Base-by-base conservation (phyloP, 495 filamentous ascomycete genomes). In the Hypomontagnella submonticulosa region DNA sequence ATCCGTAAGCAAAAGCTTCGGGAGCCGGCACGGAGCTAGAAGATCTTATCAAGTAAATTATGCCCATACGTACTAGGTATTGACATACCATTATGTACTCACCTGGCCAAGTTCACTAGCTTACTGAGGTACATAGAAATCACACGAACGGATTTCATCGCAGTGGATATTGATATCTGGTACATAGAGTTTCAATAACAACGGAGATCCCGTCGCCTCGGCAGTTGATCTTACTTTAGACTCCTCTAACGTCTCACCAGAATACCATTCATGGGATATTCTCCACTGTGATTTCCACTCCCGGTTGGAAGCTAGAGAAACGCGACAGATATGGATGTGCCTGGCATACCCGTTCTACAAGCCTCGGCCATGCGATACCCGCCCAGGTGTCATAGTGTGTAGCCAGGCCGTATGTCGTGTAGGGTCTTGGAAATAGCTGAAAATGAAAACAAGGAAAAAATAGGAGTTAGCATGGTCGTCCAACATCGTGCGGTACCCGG, bases 401-500 rank as follows among this genome's bases (percentile, higher is more conserved):
- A 27, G 23, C 23, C 60, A 50, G 30, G 38, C 47, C 36, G 8
- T 23, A 64, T 69, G 66, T 40, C 34, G 60, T 69, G 56, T 27
- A 27, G 23, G 23, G 23, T 27, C 23, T 27, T 27, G 23, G 23
- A 6, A 6, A 6, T 27, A 27, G 23, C 23, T 27, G 23, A 27
- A 48, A 41, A 27, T 27, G 49, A 57, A 64, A 64, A 51, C 51
- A 69, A 38, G 60, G 53, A 62, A 69, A 64, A 34, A 20, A 34
- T 41, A 34, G 11, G 38, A 43, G 42, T 47, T 63, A 30, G 50
- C 16, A 40, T 40, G 56, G 66, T 69, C 44, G 56, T 34, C 49
- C 51, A 60, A 46, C 66, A 61, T 63, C 10, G 20, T 44, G 66
- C 66, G 60, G 61, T 60, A 60, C 58, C 60, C 66, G 55, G 59